These are phyloP conservation scores for Arxiozyma telluris DNA, from an alignment of 1,139 yeast genomes.

Conservation along the genomic window DNA sequence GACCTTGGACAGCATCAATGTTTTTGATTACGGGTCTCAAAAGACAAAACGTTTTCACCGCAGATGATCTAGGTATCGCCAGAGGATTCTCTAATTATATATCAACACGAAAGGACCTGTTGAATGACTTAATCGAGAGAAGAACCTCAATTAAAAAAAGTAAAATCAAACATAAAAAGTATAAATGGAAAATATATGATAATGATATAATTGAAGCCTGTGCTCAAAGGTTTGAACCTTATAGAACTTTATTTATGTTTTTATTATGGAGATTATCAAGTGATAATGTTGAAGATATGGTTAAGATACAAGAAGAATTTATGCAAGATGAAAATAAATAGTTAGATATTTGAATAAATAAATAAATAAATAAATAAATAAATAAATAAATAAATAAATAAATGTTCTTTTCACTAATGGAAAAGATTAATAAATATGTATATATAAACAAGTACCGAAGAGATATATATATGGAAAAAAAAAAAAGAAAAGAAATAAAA, in stretches of 20 bases:
- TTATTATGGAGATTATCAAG: slow-evolving; percentile 63
- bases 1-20: slow-evolving; percentile 90
- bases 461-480: no score
- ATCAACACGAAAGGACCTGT: neutral
- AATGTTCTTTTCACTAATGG: no score
- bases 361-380: neutral
- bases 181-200: slow-evolving; percentile 51
- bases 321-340: slow-evolving; percentile 2
- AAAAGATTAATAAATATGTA: no score
- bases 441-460: no score
- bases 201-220: slow-evolving; percentile 49
- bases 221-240: slow-evolving; percentile 57
- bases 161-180: slow-evolving; percentile 33
- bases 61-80: slow-evolving; percentile 77
- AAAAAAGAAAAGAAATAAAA: no score
- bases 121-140: neutral
- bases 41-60: slow-evolving; percentile 61
- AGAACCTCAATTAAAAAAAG: slow-evolving; percentile 28
- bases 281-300: slow-evolving; percentile 47
- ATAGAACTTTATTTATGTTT: slow-evolving; percentile 60
- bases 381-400: neutral
- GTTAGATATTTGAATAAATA: neutral
- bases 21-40: slow-evolving; percentile 63
- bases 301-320: slow-evolving; percentile 21
- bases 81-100: slow-evolving; percentile 40